Evolutionary conservation across 257 asterid species (phyloP), one percentile per base, ranked within the genome.

Genomic region (Leonotis leonurus): DNA sequence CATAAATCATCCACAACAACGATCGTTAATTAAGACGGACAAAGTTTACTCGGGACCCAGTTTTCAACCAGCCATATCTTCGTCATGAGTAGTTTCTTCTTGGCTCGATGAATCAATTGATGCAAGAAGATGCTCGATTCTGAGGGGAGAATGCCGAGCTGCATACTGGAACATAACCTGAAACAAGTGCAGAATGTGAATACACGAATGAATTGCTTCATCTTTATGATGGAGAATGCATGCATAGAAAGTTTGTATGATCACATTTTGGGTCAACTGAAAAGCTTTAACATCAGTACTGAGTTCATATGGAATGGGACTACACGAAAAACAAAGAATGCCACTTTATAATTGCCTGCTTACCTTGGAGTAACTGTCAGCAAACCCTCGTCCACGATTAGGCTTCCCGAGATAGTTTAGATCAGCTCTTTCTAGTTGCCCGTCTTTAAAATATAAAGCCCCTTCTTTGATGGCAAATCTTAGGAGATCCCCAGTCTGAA

Each of bases 321-420:
- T n/a, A 17, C 14, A 26, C 2, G 7, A 1, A 30, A 3, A 30
- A 3, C 36, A 33, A 30, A 8, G 22, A 50, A 51, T 39, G 25
- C 10, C 6, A 44, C 56, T 29, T 36, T 53, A 54, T 16, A 45
- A 30, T 32, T 16, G 26, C 13, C 44, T 9, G 22, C 80, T 73
- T 65, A 85, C 99, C 94, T 89, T 93, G 52, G 99, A 93, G 83
- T 77, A 87, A 70, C 96, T 85, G 78, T 93, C 99, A 9, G 97
- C 95, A 72, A 89, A 87, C 25, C 85, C 80, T 67, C 96, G 90
- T 10, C 89, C 81, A 22, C 95, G 96, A 60, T 89, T 89, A 66
- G 92, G 60, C 75, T 83, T 88, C 27, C 88, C 96, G 2, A 85
- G 67, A 73, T 85, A 89, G 27, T 82, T 85, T 71, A 93, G 69